Percentiles rank a stretch among this genome's conserved stretches.
Evolutionary conservation across 495 filamentous ascomycete species (phyloP).

Genomic region (Neurospora terricola): DNA sequence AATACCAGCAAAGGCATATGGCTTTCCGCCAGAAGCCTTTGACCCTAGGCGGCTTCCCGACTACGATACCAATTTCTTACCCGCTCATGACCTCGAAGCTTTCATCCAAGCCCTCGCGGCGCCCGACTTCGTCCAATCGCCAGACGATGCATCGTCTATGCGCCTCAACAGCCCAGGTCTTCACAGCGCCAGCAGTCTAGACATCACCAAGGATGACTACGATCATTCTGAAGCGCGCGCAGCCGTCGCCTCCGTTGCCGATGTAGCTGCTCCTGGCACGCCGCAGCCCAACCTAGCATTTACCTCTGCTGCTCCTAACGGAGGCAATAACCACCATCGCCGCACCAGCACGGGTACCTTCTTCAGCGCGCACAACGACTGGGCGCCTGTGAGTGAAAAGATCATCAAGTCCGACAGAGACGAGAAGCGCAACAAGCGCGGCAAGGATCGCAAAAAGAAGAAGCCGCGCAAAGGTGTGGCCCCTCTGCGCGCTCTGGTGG

Average conservation of each 20-base stretch:
- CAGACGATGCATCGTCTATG: conserved; percentile 27
- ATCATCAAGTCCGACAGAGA: conserved; percentile 33
- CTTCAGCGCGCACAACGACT: conserved; percentile 73
- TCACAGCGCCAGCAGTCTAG: conserved; percentile 11
- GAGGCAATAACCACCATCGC: neutral
- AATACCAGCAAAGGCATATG: conserved; percentile 26
- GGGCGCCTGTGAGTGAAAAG: conserved; percentile 66
- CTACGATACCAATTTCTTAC: conserved; percentile 56
- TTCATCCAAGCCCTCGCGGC: conserved; percentile 48
- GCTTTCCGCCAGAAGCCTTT: conserved; percentile 38
- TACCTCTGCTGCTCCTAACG: neutral
- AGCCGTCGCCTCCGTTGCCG: conserved; percentile 10
- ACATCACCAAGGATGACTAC: conserved; percentile 8
- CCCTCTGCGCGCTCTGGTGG: conserved; percentile 14
- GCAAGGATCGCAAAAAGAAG: conserved; percentile 18
- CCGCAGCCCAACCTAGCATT: neutral
- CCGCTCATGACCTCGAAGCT: conserved; percentile 42
- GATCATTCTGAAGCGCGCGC: conserved; percentile 9
- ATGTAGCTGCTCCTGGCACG: neutral
- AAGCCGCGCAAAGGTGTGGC: conserved; percentile 26
- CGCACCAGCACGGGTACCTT: conserved; percentile 30
- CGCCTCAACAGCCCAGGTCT: conserved; percentile 17
- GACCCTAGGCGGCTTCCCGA: conserved; percentile 48
- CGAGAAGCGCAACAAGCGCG: neutral
- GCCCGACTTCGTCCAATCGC: conserved; percentile 35